Base-by-base conservation (phyloP, 305 asterid species). In the Fraxinus angustifolia region DNA sequence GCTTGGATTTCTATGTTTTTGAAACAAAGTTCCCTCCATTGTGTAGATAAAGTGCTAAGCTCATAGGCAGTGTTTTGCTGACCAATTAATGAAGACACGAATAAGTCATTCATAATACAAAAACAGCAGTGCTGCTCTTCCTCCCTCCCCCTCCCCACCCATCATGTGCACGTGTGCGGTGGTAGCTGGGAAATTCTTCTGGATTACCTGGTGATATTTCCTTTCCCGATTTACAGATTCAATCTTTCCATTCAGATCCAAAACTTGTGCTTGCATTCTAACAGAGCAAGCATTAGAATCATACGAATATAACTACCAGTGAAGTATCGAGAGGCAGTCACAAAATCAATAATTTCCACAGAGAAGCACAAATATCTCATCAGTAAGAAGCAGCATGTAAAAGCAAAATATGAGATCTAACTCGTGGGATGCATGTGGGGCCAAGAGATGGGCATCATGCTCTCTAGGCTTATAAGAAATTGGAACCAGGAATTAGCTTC, bases 41-140 rank as follows among this genome's bases (percentile, higher is more conserved):
- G 99, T 76, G 90, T 81, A 75, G 98, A 92, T 83, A 94, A 86
- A 58, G 98, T 97, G 85, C 83, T 89, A 65, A 96, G 97, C 92
- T 96, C 99, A 53, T 92, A 92, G 62, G 98, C 97, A 17, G 97
- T 89, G 86, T 88, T 93, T 94, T 93, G 98, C 99, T 96, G 96
- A 78, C 85, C 78, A 86, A 75, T 75, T 73, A 82, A 14, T 78
- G 7, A 75, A 31, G 53, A 68, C 56, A 33, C 42, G 82, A 12
- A 12, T 67, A 28, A 67, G 4, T 67, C 36, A 67, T 67, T 67
- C 73, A 67, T 28, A 28, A 28, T 4, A 21, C 30, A 50, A 50
- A 58, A 58, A 7, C 30, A 6, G 26, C 67, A 56, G 23, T 58
- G 26, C 12, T 6, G 11, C 68, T 17, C 30, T 58, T 21, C 26